Evolutionary conservation across 768 basidiomycete species (phyloP), one percentile per base, ranked within the genome.

Genomic region (Gelatoporia subvermispora): DNA sequence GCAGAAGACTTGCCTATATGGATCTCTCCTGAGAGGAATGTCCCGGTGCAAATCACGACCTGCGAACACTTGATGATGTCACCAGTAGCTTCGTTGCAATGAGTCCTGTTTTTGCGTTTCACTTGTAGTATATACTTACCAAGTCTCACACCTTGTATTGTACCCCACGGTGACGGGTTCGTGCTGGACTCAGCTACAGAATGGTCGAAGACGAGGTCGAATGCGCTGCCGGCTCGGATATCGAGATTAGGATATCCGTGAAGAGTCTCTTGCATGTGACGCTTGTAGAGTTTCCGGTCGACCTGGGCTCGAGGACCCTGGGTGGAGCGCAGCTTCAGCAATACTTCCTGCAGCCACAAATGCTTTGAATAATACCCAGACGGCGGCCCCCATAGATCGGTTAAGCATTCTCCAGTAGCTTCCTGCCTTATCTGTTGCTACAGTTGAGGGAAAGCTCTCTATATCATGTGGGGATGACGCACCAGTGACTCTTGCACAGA

Each of bases 271-370:
- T 93, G 92, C 84, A 95, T 93, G 57, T 89, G 71, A 39, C 63
- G 70, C 65, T 89, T 91, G 71, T 95, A 95, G 10, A 93, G 60
- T 49, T 78, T 86, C 25, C 93, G 74, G 66, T 93, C 90, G 28
- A 95, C 85, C 65, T 94, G 93, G 1, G 92, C 91, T 51, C 93
- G 74, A 11, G 88, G 90, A 16, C 93, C 93, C 90, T 93, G 55
- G n/a, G 28, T 43, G 16, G 24, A 16, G n/a, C 28, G n/a, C 31
- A 18, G 16, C 31, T 1, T 18, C 24, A 11, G 35, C 18, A 13
- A 15, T 21, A 34, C n/a, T 5, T 38, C 8, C n/a, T 43, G 37
- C 15, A 18, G 22, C 8, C 23, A 25, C 13, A 31, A 31, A 31
- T 13, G 28, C 28, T 31, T 31, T 13, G 16, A n/a, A 66, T 78